A percentile compares a stretch with the other conserved stretches of the same genome.
These are phyloP conservation scores for Hymenotorrendiella dingleyae DNA, from an alignment of 2,329 filamentous ascomycete species.

Conservation along the genomic window DNA sequence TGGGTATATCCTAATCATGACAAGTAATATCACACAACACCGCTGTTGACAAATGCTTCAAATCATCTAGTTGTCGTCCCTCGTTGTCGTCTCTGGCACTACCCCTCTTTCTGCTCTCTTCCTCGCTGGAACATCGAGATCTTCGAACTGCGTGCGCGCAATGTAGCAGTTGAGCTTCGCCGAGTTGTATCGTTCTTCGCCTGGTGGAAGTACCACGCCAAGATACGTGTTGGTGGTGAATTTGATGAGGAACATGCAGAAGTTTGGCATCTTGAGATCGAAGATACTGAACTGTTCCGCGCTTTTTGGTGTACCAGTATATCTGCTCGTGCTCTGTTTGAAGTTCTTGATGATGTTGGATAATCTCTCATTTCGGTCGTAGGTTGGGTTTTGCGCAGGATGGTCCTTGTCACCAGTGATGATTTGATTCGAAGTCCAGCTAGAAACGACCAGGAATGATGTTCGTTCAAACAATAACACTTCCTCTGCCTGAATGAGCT, in stretches of 20 bases:
- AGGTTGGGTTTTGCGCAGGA: slow-evolving; percentile 68
- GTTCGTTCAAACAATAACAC: slow-evolving; percentile 92
- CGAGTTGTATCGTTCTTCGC: slow-evolving; percentile 85
- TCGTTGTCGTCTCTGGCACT: no score
- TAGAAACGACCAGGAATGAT: slow-evolving; percentile 93
- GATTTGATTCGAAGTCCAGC: slow-evolving; percentile 58
- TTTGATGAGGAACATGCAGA: slow-evolving; percentile 91
- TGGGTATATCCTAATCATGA: slow-evolving; percentile 3
- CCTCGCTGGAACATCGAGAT: slow-evolving; percentile 48
- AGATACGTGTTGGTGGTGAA: slow-evolving; percentile 98
- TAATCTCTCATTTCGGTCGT: slow-evolving; percentile 89
- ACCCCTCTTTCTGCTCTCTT: slow-evolving; percentile 26
- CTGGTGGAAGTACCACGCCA: slow-evolving; percentile 83
- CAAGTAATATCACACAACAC: no score
- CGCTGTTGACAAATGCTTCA: no score
- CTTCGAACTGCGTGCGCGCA: slow-evolving; percentile 74
- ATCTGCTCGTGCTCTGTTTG: slow-evolving; percentile 76
- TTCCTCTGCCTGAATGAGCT: slow-evolving; percentile 87
- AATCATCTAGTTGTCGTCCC: no score
- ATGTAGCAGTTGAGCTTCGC: slow-evolving; percentile 87
- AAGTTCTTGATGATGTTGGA: slow-evolving; percentile 98
- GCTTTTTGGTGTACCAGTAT: slow-evolving; percentile 74
- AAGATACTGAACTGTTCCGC: slow-evolving; percentile 76
- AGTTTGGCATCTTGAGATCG: slow-evolving; percentile 72
- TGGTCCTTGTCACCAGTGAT: slow-evolving; percentile 7